These are phyloP conservation scores for Wickerhamomyces bisporus DNA, from an alignment of 805 yeast species.

Conservation along the genomic window DNA sequence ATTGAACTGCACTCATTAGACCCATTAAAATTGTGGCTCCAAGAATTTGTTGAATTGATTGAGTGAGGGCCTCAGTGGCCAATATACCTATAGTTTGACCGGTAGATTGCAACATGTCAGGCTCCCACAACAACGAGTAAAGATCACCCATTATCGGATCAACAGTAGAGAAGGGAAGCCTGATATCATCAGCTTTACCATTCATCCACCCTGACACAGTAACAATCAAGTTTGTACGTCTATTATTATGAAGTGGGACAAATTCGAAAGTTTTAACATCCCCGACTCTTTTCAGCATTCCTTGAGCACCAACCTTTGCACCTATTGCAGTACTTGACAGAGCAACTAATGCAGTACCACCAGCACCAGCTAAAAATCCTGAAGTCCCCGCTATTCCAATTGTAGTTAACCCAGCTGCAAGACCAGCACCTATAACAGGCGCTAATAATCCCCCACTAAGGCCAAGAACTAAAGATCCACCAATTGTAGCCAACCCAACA, in stretches of 20 bases:
- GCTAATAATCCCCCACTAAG: constrained; percentile 93
- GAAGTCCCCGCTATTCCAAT: constrained; percentile 93
- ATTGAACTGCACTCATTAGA: constrained; percentile 86
- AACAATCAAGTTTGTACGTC: constrained; percentile 77
- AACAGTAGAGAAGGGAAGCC: constrained; percentile 92
- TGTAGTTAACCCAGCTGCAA: constrained; percentile 95
- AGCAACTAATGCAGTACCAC: constrained; percentile 92
- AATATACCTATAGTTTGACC: constrained; percentile 94
- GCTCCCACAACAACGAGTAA: constrained; percentile 93
- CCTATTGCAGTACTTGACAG: constrained; percentile 90
- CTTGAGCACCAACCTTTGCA: constrained; percentile 78
- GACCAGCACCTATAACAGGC: constrained; percentile 97
- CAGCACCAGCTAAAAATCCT: constrained; percentile 91
- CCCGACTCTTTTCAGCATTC: constrained; percentile 84
- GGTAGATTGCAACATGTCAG: constrained; percentile 91
- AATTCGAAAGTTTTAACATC: constrained; percentile 92
- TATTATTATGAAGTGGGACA: constrained; percentile 86
- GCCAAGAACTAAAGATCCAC: constrained; percentile 93
- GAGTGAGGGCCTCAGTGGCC: constrained; percentile 89
- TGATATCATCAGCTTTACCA: constrained; percentile 89
- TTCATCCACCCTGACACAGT: constrained; percentile 98
- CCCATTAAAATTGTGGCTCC: constrained; percentile 89
- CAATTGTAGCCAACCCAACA: constrained; percentile 92
- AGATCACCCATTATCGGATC: constrained; percentile 98
- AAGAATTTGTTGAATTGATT: constrained; percentile 89